These are phyloP conservation scores for Syncephalis plumigaleata DNA, from an alignment of 371 early-diverging fungal genomes.

Conservation along the genomic window DNA sequence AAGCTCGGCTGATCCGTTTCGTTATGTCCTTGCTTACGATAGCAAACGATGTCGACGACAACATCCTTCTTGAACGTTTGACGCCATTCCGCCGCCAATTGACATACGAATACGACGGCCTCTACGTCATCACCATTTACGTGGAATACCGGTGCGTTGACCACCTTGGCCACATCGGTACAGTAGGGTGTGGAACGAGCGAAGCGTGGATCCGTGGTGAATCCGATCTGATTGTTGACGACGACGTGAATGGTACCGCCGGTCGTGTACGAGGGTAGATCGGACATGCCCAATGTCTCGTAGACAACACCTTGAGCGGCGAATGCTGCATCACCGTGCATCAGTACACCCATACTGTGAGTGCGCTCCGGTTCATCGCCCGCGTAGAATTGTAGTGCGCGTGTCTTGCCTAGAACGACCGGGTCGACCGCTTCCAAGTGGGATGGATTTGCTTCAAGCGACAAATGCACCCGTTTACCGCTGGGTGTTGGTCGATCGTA, in stretches of 20 bases:
- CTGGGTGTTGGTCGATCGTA: constrained; percentile 88
- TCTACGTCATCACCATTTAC: constrained; percentile 96
- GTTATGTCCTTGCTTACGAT: constrained; percentile 95
- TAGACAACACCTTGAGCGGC: constrained; percentile 95
- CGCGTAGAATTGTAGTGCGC: constrained; percentile 84
- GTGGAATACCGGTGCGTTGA: constrained; percentile 91
- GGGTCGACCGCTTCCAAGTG: constrained; percentile 97
- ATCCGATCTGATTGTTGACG: constrained; percentile 97
- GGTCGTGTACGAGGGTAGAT: constrained; percentile 84
- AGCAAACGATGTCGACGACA: constrained; percentile 91
- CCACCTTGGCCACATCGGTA: constrained; percentile 92
- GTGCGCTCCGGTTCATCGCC: constrained; percentile 55
- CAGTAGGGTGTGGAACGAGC: constrained; percentile 92
- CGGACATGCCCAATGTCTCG: constrained; percentile 90
- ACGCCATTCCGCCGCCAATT: constrained; percentile 91
- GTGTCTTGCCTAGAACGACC: constrained; percentile 91
- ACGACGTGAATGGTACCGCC: constrained; percentile 95
- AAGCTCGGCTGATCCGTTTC: constrained; percentile 96
- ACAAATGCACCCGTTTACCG: constrained; percentile 88
- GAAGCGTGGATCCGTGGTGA: constrained; percentile 92
- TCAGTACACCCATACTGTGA: constrained; percentile 75
- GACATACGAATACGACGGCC: constrained; percentile 85
- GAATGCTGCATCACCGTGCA: constrained; percentile 98
- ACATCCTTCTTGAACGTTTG: constrained; percentile 89
- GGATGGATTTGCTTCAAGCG: constrained; percentile 94